phyloP scores from a whole-genome alignment of 176 grass and related monocot species.

The Eremochloa ophiuroides region DNA sequence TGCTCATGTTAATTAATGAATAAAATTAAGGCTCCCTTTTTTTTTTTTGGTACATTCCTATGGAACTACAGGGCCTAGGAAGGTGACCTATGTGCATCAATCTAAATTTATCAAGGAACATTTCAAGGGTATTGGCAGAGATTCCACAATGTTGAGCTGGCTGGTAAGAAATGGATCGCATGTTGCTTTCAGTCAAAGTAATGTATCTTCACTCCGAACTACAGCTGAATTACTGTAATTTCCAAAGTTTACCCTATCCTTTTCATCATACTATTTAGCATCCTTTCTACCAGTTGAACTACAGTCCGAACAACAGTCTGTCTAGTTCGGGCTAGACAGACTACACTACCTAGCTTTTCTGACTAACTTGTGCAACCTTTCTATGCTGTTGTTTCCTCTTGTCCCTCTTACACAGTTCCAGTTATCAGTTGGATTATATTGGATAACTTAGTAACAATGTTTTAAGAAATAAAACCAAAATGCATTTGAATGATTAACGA shows the following conservation, averaged over 20 bases:
- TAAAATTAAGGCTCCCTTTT: slow-evolving; percentile 5
- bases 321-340: not conserved
- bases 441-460: not conserved
- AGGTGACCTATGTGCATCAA: slow-evolving; percentile 60
- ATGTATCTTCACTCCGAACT: not conserved
- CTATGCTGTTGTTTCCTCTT: not conserved
- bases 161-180: slow-evolving; percentile 57
- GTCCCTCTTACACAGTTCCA: not conserved
- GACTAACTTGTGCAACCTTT: not conserved
- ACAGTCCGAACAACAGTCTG: too few species aligned
- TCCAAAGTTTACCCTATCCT: too few species aligned
- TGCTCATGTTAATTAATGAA: not conserved
- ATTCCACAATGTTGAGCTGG: slow-evolving; percentile 68
- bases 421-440: not conserved
- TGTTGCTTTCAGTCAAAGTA: not conserved
- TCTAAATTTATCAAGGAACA: slow-evolving; percentile 79
- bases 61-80: slow-evolving; percentile 44
- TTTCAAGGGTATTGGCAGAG: slow-evolving; percentile 69
- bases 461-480: not conserved
- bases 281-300: too few species aligned
- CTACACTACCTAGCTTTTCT: not conserved
- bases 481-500: not conserved
- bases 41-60: not conserved
- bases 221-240: too few species aligned
- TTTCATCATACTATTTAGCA: too few species aligned